A percentile compares a stretch with the other conserved stretches of the same genome.
Conservation (phyloP, 2,329 filamentous ascomycete species). For the Penicillium sp. region DNA sequence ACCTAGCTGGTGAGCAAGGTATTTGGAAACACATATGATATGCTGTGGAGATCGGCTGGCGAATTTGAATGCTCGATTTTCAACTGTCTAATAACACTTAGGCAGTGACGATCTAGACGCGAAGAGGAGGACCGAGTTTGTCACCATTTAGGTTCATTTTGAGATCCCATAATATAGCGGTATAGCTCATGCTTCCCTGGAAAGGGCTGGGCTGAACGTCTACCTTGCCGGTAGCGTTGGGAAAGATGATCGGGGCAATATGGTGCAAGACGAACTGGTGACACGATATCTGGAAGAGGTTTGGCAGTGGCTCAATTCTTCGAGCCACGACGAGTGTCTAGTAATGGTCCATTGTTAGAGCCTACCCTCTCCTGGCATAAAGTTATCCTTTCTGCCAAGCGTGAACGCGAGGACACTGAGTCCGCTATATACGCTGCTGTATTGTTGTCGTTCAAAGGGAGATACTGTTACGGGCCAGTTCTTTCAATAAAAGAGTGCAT, state of each 20-base stretch:
- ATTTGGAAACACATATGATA: no score
- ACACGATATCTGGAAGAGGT: slow-evolving; percentile 13
- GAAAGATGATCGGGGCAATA: slow-evolving; percentile 10
- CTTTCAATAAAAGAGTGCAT: no score
- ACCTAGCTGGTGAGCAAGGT: no score
- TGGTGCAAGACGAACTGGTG: slow-evolving; percentile 14
- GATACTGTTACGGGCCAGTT: no score
- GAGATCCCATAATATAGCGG: slow-evolving; percentile 15
- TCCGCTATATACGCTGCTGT: slow-evolving; percentile 5
- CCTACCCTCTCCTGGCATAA: background rate
- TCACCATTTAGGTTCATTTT: no score
- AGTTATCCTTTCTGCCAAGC: slow-evolving; percentile 2
- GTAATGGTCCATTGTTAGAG: slow-evolving; percentile 13
- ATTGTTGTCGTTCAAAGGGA: background rate
- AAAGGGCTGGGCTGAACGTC: slow-evolving; percentile 12
- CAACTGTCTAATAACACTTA: no score
- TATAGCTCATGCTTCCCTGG: slow-evolving; percentile 17
- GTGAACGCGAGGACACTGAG: slow-evolving; percentile 6
- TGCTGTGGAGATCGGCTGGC: no score
- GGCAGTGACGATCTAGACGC: no score
- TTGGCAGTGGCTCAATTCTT: slow-evolving; percentile 14
- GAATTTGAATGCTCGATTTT: no score
- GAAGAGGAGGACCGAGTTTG: no score
- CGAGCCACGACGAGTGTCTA: slow-evolving; percentile 10
- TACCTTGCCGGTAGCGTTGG: slow-evolving; percentile 10